Conservation (phyloP, 73 alveolate genomes). For the Paramecium octaurelia region DNA sequence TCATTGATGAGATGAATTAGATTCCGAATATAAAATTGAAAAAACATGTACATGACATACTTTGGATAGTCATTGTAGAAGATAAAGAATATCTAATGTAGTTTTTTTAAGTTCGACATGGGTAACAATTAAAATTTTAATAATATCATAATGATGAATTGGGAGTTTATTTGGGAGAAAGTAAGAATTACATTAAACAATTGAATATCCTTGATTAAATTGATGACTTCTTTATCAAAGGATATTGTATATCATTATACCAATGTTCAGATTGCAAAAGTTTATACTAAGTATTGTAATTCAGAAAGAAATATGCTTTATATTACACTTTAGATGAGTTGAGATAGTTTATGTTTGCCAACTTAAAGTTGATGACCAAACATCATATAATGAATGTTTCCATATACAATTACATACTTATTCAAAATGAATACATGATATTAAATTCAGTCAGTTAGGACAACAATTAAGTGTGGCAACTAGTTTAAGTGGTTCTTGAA, state of each 20-base stretch:
- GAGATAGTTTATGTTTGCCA: not conserved
- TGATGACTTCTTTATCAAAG: conserved; percentile 20
- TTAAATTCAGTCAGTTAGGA: not conserved
- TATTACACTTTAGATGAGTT: not conserved
- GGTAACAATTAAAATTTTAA: not conserved
- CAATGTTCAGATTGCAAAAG: not conserved
- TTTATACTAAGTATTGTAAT: not conserved
- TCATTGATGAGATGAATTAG: not conserved
- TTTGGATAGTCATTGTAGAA: not conserved
- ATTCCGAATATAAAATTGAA: not conserved
- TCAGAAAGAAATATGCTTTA: not conserved
- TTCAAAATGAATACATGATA: not conserved
- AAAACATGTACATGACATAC: not conserved
- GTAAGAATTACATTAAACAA: not conserved
- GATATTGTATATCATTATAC: not conserved
- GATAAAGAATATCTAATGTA: not conserved
- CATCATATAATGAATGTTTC: not conserved
- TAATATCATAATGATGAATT: not conserved
- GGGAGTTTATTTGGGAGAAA: conserved; percentile 3
- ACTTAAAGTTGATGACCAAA: not conserved
- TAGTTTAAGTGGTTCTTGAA: not conserved
- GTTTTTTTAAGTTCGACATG: conserved; percentile 36
- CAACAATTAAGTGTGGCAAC: not conserved
- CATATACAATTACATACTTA: not conserved
- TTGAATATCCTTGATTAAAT: not conserved